Percentiles rank a stretch among this genome's conserved stretches.
These are phyloP conservation scores for Sextonia rubra DNA, from an alignment of 164 flowering plant species.

Conservation along the genomic window DNA sequence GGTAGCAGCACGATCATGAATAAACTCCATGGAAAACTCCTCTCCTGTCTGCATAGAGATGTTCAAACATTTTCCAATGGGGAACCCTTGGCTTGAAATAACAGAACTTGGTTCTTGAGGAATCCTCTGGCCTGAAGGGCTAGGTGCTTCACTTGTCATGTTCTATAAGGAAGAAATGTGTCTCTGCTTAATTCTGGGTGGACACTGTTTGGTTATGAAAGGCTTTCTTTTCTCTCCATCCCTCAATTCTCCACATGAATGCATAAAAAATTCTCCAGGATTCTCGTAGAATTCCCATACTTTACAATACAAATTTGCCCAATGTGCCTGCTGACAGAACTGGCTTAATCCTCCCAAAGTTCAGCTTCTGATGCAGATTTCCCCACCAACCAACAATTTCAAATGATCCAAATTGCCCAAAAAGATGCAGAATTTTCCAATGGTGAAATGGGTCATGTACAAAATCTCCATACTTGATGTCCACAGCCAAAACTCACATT, in stretches of 20 bases:
- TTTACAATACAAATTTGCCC: too few relatives aligned
- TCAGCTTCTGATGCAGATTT: neutral
- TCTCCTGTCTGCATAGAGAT: slow-evolving; percentile 74
- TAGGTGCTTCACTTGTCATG: slow-evolving; percentile 37
- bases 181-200: slow-evolving; percentile 1
- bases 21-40: slow-evolving; percentile 63
- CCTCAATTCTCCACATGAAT: neutral
- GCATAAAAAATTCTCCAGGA: neutral
- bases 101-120: slow-evolving; percentile 17
- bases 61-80: slow-evolving; percentile 17
- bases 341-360: neutral
- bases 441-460: too few relatives aligned
- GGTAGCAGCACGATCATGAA: slow-evolving; percentile 38
- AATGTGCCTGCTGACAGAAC: neutral
- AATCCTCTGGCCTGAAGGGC: slow-evolving; percentile 27
- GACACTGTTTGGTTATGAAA: slow-evolving; percentile 2
- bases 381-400: neutral
- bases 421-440: too few relatives aligned
- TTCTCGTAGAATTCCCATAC: neutral
- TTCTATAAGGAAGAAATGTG: slow-evolving; percentile 1
- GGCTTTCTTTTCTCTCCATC: neutral
- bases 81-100: slow-evolving; percentile 7
- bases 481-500: too few relatives aligned
- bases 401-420: neutral
- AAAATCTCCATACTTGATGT: too few relatives aligned